These are phyloP conservation scores for Nicotiana tomentosiformis DNA, from an alignment of 257 asterid genomes.

Conservation along the genomic window DNA sequence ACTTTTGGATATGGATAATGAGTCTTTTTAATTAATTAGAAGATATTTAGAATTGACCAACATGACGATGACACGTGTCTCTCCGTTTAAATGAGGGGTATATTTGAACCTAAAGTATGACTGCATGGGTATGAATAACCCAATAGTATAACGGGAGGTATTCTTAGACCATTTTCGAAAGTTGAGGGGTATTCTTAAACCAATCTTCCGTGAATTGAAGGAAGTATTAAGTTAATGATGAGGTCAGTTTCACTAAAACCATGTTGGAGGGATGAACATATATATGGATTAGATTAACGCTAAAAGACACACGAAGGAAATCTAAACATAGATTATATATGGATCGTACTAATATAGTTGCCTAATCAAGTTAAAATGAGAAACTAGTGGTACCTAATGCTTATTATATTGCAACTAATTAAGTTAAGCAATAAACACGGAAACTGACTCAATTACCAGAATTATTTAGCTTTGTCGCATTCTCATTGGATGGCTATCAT, in stretches of 20 bases:
- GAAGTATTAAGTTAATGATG: slow-evolving; percentile 3
- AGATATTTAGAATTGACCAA: no score
- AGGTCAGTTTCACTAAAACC: neutral
- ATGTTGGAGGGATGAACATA: neutral
- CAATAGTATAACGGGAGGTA: no score
- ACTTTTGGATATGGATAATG: no score
- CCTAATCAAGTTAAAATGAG: slow-evolving; percentile 5
- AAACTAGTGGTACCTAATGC: neutral
- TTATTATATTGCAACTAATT: neutral
- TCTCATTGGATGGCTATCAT: neutral
- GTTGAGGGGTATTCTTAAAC: no score
- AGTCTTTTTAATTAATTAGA: no score
- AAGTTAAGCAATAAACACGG: neutral
- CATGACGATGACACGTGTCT: no score
- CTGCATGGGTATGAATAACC: no score
- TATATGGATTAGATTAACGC: neutral
- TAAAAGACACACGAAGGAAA: neutral
- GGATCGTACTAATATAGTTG: slow-evolving; percentile 5
- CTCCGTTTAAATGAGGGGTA: no score
- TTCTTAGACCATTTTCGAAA: no score
- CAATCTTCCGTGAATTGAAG: neutral
- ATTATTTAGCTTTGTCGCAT: neutral
- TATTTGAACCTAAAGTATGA: no score
- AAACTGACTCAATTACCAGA: neutral
- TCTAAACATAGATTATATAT: slow-evolving; percentile 11